Evolutionary conservation across 179 eudicot species (phyloP).

Genomic region (Dionaea muscipula): DNA sequence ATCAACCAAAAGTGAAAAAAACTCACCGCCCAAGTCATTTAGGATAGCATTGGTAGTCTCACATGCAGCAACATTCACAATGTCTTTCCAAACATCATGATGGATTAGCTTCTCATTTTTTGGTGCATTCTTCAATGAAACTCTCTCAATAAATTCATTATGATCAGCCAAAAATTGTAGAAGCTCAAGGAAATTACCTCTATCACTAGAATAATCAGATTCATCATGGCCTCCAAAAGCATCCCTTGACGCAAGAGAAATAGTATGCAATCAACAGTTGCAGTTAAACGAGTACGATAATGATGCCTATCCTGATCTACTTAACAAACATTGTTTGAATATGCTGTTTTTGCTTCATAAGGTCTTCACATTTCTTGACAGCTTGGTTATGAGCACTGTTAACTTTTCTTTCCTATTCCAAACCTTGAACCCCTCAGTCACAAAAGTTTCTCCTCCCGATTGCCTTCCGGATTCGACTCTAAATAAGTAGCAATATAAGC

Average conservation of each 20-base stretch:
- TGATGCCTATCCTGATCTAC: background rate
- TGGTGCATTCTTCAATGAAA: no score
- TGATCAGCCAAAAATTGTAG: background rate
- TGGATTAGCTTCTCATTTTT: no score
- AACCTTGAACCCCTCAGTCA: background rate
- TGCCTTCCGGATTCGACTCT: background rate
- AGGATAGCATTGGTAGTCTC: background rate
- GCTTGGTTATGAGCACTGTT: background rate
- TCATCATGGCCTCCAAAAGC: slow-evolving; percentile 6
- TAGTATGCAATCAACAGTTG: background rate
- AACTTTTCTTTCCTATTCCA: background rate
- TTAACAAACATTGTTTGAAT: background rate
- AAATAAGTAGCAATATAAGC: background rate
- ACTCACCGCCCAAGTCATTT: background rate
- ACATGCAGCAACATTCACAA: no score
- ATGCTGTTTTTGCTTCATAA: background rate
- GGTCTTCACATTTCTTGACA: background rate
- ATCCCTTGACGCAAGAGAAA: background rate
- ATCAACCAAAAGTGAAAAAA: slow-evolving; percentile 1
- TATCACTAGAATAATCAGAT: background rate
- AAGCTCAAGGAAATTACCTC: background rate
- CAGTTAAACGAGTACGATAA: background rate
- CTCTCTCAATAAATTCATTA: background rate
- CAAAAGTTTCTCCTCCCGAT: background rate
- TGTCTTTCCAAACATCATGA: no score